Conservation (phyloP, 495 filamentous ascomycete genomes). For the Ascodesmis nigricans region DNA sequence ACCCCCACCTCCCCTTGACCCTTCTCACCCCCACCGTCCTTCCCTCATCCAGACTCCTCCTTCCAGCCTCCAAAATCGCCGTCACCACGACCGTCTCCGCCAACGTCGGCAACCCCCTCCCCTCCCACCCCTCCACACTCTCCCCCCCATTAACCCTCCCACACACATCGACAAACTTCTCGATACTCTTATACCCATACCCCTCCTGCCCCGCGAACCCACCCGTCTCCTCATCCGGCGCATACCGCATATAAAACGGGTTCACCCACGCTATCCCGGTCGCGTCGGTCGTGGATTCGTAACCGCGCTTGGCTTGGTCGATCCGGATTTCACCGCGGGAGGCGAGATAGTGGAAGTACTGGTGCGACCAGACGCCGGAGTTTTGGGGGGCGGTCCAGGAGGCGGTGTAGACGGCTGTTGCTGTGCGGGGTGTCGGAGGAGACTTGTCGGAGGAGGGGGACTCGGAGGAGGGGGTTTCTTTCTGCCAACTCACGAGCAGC, state of each 20-base stretch:
- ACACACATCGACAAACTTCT: constrained; percentile 87
- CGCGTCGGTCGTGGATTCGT: constrained; percentile 73
- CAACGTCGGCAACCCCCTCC: constrained; percentile 60
- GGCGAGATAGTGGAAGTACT: constrained; percentile 44
- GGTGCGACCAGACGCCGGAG: constrained; percentile 80
- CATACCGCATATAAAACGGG: constrained; percentile 94
- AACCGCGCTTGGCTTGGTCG: constrained; percentile 84
- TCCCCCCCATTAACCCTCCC: constrained; percentile 50
- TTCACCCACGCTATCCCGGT: constrained; percentile 63
- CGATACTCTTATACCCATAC: constrained; percentile 82
- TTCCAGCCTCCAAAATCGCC: constrained; percentile 72
- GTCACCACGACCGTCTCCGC: constrained; percentile 77
- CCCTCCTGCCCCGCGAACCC: constrained; percentile 82
- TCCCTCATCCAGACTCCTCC: constrained; percentile 58
- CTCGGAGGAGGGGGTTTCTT: constrained; percentile 35
- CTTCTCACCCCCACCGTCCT: constrained; percentile 50
- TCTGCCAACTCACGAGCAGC: constrained; percentile 67
- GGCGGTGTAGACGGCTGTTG: constrained; percentile 82
- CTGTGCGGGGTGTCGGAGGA: no score
- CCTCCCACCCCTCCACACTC: constrained; percentile 53
- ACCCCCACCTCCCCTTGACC: constrained; percentile 39
- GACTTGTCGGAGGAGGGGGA: background rate
- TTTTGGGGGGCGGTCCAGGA: constrained; percentile 85
- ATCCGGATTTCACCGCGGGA: constrained; percentile 64
- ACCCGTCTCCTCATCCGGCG: constrained; percentile 82